A percentile compares a stretch with the other conserved stretches of the same genome.
phyloP scores from a whole-genome alignment of 164 flowering plant species.

The Nymphaea colorata region DNA sequence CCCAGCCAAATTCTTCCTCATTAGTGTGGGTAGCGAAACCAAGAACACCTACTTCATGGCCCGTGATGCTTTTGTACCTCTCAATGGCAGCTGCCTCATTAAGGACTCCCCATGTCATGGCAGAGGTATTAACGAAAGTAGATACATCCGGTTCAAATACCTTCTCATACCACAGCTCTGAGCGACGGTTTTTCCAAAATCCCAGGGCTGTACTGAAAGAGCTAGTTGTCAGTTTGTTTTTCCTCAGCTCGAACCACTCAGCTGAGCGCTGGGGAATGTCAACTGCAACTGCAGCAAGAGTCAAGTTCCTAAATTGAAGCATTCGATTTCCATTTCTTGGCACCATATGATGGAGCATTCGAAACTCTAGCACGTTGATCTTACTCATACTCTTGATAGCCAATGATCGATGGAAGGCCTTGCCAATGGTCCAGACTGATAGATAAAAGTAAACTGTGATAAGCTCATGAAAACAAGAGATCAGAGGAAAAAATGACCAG shows the following conservation, averaged over 20 bases:
- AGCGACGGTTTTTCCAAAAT: conserved; percentile 80
- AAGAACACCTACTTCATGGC: conserved; percentile 60
- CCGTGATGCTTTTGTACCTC: conserved; percentile 68
- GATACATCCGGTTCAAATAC: conserved; percentile 38
- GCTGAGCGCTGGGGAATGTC: conserved; percentile 27
- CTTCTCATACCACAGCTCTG: conserved; percentile 88
- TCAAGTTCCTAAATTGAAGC: not conserved
- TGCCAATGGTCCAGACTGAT: not conserved
- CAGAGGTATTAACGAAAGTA: conserved; percentile 15
- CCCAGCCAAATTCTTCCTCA: conserved; percentile 42
- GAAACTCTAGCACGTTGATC: not conserved
- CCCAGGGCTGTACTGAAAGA: conserved; percentile 93
- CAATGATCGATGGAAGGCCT: not conserved
- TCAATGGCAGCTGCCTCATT: conserved; percentile 75
- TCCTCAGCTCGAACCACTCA: conserved; percentile 91
- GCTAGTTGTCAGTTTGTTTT: conserved; percentile 84
- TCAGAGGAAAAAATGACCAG: too few relatives aligned
- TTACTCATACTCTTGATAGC: not conserved
- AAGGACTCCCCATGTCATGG: conserved; percentile 91
- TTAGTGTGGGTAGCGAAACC: conserved; percentile 73
- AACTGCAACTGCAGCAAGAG: not conserved
- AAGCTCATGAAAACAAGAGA: too few relatives aligned
- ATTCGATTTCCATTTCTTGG: not conserved
- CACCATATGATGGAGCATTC: not conserved
- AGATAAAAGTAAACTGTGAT: not conserved